phyloP scores from a whole-genome alignment of 75 land plant genomes.

The Ceratopteris richardii region DNA sequence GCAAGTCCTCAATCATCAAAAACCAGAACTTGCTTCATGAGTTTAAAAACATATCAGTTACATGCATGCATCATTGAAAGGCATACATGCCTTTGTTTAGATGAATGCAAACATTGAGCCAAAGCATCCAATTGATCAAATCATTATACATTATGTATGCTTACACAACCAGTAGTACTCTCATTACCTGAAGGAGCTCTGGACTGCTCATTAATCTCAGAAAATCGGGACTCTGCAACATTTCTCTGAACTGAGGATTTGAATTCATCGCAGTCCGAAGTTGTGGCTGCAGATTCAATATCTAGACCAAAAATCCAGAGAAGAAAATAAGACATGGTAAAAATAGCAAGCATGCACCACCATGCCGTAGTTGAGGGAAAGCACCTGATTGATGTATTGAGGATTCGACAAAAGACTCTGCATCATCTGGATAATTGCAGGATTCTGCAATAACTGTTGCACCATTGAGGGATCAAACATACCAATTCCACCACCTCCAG shows the following conservation, averaged over 20 bases:
- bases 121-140: background rate
- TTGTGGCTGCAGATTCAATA: conserved; percentile 49
- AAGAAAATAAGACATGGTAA: too few species aligned
- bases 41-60: too few species aligned
- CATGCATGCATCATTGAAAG: too few species aligned
- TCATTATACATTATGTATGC: background rate
- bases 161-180: background rate
- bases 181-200: conserved; percentile 69
- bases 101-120: background rate
- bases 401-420: conserved; percentile 78
- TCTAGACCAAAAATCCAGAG: conserved; percentile 2
- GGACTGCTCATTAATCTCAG: conserved; percentile 71
- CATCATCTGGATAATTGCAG: conserved; percentile 71
- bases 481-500: conserved; percentile 28
- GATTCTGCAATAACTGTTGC: conserved; percentile 81
- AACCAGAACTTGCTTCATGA: too few species aligned
- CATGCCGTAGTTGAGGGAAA: too few species aligned
- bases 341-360: too few species aligned
- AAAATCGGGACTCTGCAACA: conserved; percentile 90
- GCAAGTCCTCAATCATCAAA: too few species aligned
- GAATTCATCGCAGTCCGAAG: conserved; percentile 54
- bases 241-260: conserved; percentile 78
- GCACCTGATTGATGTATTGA: conserved; percentile 78
- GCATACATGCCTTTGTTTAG: too few species aligned
- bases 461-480: conserved; percentile 38